Conservation (phyloP, 305 asterid genomes). For the Fraxinus latifolia region DNA sequence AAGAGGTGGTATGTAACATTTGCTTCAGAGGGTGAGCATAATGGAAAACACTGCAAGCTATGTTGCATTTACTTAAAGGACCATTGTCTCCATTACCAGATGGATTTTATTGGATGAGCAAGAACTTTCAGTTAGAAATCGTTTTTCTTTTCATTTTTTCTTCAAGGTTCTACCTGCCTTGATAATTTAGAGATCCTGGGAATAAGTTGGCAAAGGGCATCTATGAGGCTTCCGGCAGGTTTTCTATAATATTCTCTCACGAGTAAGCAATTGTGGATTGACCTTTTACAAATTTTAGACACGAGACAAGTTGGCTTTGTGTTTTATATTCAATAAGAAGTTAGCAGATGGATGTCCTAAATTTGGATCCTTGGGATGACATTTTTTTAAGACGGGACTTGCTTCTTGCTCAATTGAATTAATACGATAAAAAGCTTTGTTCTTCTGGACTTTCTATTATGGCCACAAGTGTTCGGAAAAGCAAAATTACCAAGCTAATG, state of each 20-base stretch:
- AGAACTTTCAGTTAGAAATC: constrained; percentile 18
- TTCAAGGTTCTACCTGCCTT: constrained; percentile 16
- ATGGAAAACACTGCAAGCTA: constrained; percentile 30
- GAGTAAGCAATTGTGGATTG: constrained; percentile 27
- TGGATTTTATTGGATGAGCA: constrained; percentile 25
- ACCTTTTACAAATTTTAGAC: constrained; percentile 23
- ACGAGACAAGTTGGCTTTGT: constrained; percentile 23
- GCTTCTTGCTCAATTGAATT: constrained; percentile 6
- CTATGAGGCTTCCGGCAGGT: constrained; percentile 16
- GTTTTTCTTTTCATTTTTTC: constrained; percentile 8
- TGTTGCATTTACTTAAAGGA: constrained; percentile 20
- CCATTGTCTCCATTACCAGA: constrained; percentile 11
- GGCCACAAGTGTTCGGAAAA: constrained; percentile 8
- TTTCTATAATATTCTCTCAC: constrained; percentile 21
- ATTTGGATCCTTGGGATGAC: constrained; percentile 1
- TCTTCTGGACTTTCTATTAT: neutral
- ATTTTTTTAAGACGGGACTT: constrained; percentile 13
- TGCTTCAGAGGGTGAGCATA: constrained; percentile 30
- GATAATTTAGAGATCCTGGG: constrained; percentile 28
- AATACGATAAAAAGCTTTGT: constrained; percentile 4
- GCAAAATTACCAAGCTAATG: constrained; percentile 7
- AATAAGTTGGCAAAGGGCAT: constrained; percentile 14
- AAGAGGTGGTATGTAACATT: constrained; percentile 27
- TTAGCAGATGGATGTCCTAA: constrained; percentile 13
- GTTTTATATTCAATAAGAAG: constrained; percentile 15